Evolutionary conservation across 352 stramenopile genomes (phyloP), one percentile per base, ranked within the genome.

Genomic region (Lagenidium sp.): DNA sequence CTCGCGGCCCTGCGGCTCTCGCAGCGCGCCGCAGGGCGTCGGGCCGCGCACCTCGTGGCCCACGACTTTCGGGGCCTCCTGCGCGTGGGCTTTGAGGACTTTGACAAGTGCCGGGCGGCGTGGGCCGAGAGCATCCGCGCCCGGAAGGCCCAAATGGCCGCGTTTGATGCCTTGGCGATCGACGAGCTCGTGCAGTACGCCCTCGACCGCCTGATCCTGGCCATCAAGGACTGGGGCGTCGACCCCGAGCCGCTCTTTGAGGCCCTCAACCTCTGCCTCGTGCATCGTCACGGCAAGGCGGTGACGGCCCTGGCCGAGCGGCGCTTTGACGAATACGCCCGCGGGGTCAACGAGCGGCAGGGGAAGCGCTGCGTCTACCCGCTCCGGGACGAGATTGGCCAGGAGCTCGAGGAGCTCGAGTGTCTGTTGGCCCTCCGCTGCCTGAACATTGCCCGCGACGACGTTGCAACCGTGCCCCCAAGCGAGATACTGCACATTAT

Each of bases 371-470:
- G 68, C 40, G 52, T 86, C 13, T 51, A 70, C 1, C 41, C 61
- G 1, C 43, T 90, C 7, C 69, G 75, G 1, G 63, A 85, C 10
- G 78, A 90, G 38, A 77, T 90, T 50, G 50, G 55, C 3, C 68
- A 86, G 21, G 78, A 86, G 36, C 53, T 87, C 7, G 70, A 84
- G 36, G 64, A 82, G 26, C 75, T 87, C 45, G 72, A 90, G 35
- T 61, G 60, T 18, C 55, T 84, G 1, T 29, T 87, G 18, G 68
- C 74, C 1, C 21, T 82, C 36, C 68, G 70, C 1, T 85, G 66
- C 32, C 57, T 90, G 31, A 80, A 84, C 36, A 66, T 82, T 21
- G 65, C 63, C 2, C 55, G 42, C 6, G 66, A 78, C 34, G 32
- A 64, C 29, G 42, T 66, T 11, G 44, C 65, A 6, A 73, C 63